phyloP scores from a whole-genome alignment of 345 rosid genomes.

The Sisymbrium irio region DNA sequence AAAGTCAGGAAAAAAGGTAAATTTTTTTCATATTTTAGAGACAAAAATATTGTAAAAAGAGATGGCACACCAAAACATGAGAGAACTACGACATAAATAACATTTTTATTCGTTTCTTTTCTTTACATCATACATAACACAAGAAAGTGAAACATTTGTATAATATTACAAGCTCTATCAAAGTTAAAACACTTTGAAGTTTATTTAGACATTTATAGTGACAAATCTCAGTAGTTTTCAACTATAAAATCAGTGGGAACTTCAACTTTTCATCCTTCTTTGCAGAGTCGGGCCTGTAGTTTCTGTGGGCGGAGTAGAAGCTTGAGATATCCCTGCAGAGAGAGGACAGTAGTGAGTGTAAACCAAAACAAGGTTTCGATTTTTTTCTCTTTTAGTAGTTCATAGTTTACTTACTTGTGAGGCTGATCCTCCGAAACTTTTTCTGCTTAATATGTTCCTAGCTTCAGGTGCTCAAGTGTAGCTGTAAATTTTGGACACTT shows the following conservation, averaged over 20 bases:
- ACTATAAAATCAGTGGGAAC: too few relatives aligned
- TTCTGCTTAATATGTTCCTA: background rate
- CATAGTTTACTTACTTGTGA: background rate
- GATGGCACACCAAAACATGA: too few relatives aligned
- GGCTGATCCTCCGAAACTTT: background rate
- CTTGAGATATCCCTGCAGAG: background rate
- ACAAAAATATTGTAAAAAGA: too few relatives aligned
- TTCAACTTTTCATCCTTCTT: background rate
- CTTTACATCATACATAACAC: background rate
- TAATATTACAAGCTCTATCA: background rate
- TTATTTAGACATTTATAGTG: background rate
- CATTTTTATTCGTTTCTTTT: too few relatives aligned
- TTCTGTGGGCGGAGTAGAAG: background rate
- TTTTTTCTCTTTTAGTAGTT: background rate
- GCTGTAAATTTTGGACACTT: constrained; percentile 22
- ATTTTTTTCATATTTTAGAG: too few relatives aligned
- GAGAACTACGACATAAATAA: too few relatives aligned
- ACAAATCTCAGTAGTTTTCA: too few relatives aligned
- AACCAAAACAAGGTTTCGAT: background rate
- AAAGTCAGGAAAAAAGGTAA: too few relatives aligned
- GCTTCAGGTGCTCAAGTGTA: background rate
- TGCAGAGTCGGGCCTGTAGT: background rate
- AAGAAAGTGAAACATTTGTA: background rate
- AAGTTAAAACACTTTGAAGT: background rate
- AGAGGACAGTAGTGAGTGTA: background rate